phyloP scores from a whole-genome alignment of 176 grass and related monocot species.

The Guadua angustifolia region DNA sequence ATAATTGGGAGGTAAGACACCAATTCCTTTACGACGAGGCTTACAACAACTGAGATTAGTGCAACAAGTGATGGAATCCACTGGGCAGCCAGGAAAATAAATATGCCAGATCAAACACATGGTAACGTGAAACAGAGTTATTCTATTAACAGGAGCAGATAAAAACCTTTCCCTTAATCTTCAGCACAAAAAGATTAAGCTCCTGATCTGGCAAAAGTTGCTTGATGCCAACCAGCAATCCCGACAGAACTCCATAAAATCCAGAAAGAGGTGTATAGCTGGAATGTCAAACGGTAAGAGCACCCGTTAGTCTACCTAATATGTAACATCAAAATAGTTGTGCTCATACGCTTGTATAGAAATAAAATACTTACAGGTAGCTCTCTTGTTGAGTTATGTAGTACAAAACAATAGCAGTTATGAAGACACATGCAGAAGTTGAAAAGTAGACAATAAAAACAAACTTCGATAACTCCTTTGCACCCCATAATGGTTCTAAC shows the following conservation, averaged over 20 bases:
- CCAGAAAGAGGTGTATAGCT: conserved; percentile 95
- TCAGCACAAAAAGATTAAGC: conserved; percentile 69
- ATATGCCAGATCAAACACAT: conserved; percentile 35
- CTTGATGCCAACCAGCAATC: conserved; percentile 91
- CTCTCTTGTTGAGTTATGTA: conserved; percentile 78
- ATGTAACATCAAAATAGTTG: conserved; percentile 22
- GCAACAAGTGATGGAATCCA: conserved; percentile 85
- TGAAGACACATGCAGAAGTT: conserved; percentile 78
- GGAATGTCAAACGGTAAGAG: conserved; percentile 40
- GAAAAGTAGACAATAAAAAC: conserved; percentile 89
- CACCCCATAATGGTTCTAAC: conserved; percentile 89
- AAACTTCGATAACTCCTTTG: conserved; percentile 93
- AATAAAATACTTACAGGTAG: conserved; percentile 85
- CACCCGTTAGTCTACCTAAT: conserved; percentile 4
- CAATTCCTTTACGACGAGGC: conserved; percentile 68
- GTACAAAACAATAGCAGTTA: conserved; percentile 79
- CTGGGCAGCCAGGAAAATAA: conserved; percentile 42
- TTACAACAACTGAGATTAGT: conserved; percentile 63
- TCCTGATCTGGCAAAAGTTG: conserved; percentile 96
- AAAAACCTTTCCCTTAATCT: conserved; percentile 90
- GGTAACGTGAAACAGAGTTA: not conserved
- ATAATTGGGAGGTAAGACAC: conserved; percentile 81
- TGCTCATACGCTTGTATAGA: not conserved
- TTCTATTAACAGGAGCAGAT: conserved; percentile 29
- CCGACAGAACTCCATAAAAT: conserved; percentile 90